These are phyloP conservation scores for Rhododendron simsii DNA, from an alignment of 148 eudicot species.

Conservation along the genomic window DNA sequence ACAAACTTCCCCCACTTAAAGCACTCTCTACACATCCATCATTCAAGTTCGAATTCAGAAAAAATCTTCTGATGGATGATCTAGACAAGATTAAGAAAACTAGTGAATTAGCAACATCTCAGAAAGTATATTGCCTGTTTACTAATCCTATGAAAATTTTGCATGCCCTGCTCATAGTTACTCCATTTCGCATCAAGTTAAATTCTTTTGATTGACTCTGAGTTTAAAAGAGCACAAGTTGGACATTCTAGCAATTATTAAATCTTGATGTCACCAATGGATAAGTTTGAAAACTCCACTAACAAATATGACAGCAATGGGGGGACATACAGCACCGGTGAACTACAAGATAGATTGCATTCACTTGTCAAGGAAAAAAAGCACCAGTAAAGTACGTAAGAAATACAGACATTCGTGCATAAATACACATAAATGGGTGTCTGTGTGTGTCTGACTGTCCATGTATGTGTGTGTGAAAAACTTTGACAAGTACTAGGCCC, in stretches of 20 bases:
- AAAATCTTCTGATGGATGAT: not conserved
- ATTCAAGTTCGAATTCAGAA: not conserved
- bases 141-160: not conserved
- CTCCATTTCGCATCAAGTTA: not conserved
- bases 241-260: not conserved
- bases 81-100: not conserved
- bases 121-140: not conserved
- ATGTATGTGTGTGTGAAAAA: not conserved
- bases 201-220: not conserved
- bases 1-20: not conserved
- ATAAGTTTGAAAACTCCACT: not conserved
- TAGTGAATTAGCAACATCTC: not conserved
- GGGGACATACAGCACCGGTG: slow-evolving; percentile 28
- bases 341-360: too few relatives aligned
- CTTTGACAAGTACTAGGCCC: not conserved
- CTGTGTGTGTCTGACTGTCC: too few relatives aligned
- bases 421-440: too few relatives aligned
- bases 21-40: not conserved
- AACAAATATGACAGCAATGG: not conserved
- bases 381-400: too few relatives aligned
- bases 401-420: too few relatives aligned
- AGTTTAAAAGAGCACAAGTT: slow-evolving; percentile 3
- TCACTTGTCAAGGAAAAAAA: too few relatives aligned
- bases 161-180: not conserved
- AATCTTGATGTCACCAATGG: not conserved